Conservation (phyloP, 2,329 filamentous ascomycete genomes). For the Fusarium staphyleae region DNA sequence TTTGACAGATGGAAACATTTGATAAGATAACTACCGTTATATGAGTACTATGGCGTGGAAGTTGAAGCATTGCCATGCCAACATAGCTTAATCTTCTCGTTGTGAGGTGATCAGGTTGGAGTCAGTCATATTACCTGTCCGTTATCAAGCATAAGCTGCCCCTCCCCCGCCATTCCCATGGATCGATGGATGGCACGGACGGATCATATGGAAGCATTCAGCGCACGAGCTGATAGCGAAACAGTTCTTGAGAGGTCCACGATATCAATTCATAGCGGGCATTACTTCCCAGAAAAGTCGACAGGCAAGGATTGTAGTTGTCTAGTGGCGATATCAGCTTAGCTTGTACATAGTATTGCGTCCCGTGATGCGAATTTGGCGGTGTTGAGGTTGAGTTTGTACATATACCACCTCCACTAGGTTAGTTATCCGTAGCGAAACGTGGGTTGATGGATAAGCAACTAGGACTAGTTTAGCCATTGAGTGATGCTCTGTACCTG, state of each 20-base stretch:
- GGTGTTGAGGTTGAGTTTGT: constrained; percentile 7
- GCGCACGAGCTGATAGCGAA: constrained; percentile 30
- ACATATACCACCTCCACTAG: constrained; percentile 10
- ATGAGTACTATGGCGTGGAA: neutral
- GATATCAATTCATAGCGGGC: constrained; percentile 10
- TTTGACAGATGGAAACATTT: constrained; percentile 6
- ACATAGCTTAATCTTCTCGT: neutral
- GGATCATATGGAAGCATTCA: constrained; percentile 35
- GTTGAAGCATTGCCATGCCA: constrained; percentile 2
- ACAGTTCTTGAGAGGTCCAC: constrained; percentile 15
- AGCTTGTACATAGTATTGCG: neutral
- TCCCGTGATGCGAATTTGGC: constrained; percentile 7
- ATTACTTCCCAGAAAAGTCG: neutral
- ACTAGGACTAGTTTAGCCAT: constrained; percentile 24
- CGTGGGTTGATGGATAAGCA: constrained; percentile 17
- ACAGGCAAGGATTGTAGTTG: neutral
- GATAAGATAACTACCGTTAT: neutral
- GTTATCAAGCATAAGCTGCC: constrained; percentile 21
- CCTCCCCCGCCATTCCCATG: constrained; percentile 39
- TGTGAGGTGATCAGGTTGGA: neutral
- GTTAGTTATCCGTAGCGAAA: constrained; percentile 14
- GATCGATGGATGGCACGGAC: constrained; percentile 27
- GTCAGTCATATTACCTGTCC: too few species aligned
- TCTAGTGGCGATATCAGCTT: neutral
- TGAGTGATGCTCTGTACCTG: constrained; percentile 37